Evolutionary conservation across 345 rosid genomes (phyloP).

Genomic region (Populus ilicifolia): DNA sequence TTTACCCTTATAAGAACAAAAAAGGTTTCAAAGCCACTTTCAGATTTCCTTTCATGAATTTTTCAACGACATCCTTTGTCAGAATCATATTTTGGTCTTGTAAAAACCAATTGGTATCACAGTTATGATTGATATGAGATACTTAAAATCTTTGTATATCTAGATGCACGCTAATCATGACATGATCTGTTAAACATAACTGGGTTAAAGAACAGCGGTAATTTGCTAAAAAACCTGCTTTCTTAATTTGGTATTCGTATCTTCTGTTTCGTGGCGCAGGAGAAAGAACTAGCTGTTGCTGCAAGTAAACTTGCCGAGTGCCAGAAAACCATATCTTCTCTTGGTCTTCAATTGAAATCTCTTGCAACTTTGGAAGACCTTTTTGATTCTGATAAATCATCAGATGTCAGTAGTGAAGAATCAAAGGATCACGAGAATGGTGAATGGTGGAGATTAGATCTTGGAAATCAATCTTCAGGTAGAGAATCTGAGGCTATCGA

Average conservation of each 20-base stretch:
- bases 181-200: neutral
- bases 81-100: neutral
- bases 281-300: constrained; percentile 61
- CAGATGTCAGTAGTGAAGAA: constrained; percentile 16
- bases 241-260: neutral
- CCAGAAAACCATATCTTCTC: constrained; percentile 79
- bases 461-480: constrained; percentile 11
- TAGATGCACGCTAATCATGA: neutral
- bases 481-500: constrained; percentile 7
- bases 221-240: neutral
- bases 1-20: neutral
- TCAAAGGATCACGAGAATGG: constrained; percentile 11
- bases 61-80: neutral
- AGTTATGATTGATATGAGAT: neutral
- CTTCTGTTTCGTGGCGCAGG: constrained; percentile 35
- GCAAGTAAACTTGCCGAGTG: constrained; percentile 74
- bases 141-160: neutral
- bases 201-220: neutral
- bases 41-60: neutral
- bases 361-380: constrained; percentile 62
- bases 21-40: neutral
- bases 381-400: constrained; percentile 31
- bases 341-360: constrained; percentile 55
- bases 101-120: neutral
- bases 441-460: constrained; percentile 11